phyloP scores from a whole-genome alignment of 2,329 filamentous ascomycete genomes.

The Leptographium lundbergii region DNA sequence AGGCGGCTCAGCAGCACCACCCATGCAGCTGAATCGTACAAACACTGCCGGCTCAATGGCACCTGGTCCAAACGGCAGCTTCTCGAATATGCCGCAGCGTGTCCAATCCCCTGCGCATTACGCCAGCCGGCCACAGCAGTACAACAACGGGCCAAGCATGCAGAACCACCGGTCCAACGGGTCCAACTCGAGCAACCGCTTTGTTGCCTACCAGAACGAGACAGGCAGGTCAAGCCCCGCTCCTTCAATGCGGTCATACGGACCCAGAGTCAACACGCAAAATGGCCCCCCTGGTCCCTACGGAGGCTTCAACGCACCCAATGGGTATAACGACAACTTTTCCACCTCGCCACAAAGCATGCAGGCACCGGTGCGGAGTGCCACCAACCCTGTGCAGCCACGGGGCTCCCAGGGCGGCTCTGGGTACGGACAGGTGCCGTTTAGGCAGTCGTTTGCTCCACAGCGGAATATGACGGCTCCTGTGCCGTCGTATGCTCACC shows the following conservation, averaged over 20 bases:
- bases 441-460: conserved; percentile 6
- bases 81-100: conserved; percentile 10
- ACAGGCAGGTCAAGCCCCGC: conserved; percentile 18
- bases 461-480: conserved; percentile 24
- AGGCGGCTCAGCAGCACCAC: conserved; percentile 2
- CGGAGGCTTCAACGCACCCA: background rate
- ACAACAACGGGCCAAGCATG: background rate
- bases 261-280: background rate
- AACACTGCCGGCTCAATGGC: conserved; percentile 12
- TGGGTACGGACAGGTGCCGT: background rate
- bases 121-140: background rate
- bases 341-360: conserved; percentile 1
- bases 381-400: conserved; percentile 17
- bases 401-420: background rate
- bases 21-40: conserved; percentile 12
- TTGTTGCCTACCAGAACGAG: background rate
- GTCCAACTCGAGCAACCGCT: conserved; percentile 7
- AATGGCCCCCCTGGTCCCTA: background rate
- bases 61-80: background rate
- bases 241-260: conserved; percentile 16
- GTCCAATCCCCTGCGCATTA: conserved; percentile 1
- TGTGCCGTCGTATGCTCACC: conserved; percentile 10
- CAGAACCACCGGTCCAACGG: background rate
- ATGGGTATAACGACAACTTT: background rate
- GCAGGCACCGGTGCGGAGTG: conserved; percentile 15